These are phyloP conservation scores for Leccinum longicurvipes DNA, from an alignment of 768 basidiomycete species.

Conservation along the genomic window DNA sequence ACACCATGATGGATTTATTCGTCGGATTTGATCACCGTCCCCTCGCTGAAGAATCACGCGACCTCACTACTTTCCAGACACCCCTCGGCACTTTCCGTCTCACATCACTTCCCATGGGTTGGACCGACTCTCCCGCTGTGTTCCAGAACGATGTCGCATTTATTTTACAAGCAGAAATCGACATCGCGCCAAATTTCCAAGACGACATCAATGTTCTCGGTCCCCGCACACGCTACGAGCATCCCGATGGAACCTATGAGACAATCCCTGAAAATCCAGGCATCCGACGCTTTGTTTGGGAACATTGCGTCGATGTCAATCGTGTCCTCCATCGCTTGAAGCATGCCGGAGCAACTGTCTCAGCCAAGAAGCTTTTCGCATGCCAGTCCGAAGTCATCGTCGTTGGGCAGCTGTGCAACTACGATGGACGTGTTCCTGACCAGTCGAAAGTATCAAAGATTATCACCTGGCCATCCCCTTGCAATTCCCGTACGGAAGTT, in stretches of 20 bases:
- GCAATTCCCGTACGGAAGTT: too few species aligned
- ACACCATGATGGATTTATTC: not conserved
- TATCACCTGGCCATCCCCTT: too few species aligned
- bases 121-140: constrained; percentile 38
- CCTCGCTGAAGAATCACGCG: constrained; percentile 17
- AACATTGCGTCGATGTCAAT: too few species aligned
- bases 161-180: constrained; percentile 40
- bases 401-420: too few species aligned
- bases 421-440: too few species aligned
- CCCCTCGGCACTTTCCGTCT: constrained; percentile 35
- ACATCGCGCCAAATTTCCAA: constrained; percentile 33
- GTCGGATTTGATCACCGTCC: not conserved
- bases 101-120: constrained; percentile 39
- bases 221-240: too few species aligned
- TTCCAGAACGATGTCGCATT: constrained; percentile 39
- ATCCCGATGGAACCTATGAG: constrained; percentile 4
- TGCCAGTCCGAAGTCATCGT: constrained; percentile 21
- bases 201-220: constrained; percentile 39
- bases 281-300: too few species aligned
- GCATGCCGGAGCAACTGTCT: constrained; percentile 39
- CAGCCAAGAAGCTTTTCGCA: constrained; percentile 33
- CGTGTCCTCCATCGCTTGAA: too few species aligned
- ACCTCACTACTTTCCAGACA: constrained; percentile 44
- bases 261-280: constrained; percentile 9
- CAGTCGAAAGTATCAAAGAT: too few species aligned